A percentile compares a stretch with the other conserved stretches of the same genome.
Conservation (phyloP, 2,329 filamentous ascomycete genomes). For the Fusarium luffae region DNA sequence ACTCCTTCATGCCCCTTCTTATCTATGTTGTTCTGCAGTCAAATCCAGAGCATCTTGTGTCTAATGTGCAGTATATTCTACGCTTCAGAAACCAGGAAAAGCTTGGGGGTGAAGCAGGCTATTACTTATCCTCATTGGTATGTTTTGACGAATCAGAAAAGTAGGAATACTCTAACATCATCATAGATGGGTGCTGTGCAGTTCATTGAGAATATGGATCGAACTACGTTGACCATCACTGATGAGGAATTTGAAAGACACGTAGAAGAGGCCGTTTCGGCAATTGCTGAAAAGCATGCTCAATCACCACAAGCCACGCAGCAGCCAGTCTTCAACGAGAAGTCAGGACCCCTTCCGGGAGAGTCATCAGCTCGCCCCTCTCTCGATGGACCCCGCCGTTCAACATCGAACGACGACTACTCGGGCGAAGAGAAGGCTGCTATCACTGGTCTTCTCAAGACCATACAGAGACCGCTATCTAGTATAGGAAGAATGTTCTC, state of each 20-base stretch:
- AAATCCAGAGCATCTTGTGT: conserved; percentile 94
- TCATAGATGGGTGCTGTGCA: conserved; percentile 87
- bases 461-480: conserved; percentile 89
- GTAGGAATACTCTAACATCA: conserved; percentile 5
- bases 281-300: conserved; percentile 88
- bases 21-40: conserved; percentile 96
- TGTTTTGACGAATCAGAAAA: conserved; percentile 42
- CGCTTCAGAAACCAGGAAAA: conserved; percentile 98
- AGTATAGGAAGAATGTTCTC: conserved; percentile 97
- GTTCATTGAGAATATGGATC: conserved; percentile 96
- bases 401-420: conserved; percentile 65
- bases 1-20: conserved; percentile 93
- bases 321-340: conserved; percentile 58
- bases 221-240: conserved; percentile 90
- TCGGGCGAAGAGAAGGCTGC: conserved; percentile 78
- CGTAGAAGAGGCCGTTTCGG: conserved; percentile 95
- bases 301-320: conserved; percentile 58
- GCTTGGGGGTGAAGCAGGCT: conserved; percentile 95
- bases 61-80: conserved; percentile 97
- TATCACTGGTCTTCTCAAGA: conserved; percentile 85
- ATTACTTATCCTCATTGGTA: conserved; percentile 94
- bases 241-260: conserved; percentile 96
- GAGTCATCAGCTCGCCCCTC: conserved; percentile 55
- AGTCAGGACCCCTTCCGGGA: conserved; percentile 45
- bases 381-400: conserved; percentile 62